Evolutionary conservation across 1,139 yeast genomes (phyloP), one percentile per base, ranked within the genome.

Genomic region (Tardiomyces blankii): DNA sequence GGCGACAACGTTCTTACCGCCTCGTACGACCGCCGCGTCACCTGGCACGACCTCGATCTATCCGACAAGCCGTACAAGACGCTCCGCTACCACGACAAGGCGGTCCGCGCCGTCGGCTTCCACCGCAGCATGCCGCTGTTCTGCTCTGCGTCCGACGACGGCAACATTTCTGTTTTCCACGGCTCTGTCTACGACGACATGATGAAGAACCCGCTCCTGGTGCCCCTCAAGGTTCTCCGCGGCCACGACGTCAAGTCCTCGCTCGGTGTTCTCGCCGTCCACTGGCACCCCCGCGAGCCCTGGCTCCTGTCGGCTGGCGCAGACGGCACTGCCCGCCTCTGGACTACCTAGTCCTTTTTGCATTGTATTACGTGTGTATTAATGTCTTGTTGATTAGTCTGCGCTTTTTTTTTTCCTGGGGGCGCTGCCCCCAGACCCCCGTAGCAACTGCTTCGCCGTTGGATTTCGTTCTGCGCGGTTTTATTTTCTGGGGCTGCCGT

Each of bases 231-330:
- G 77, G 88, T 89, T 63, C 73, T 93, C 61, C 78, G 83, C 44
- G 98, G 97, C n/a, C 98, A 91, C 67, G 81, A 82, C 63, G 75
- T 87, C 45, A 70, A 78, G 33, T 77, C 78, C 59, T 82, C 85
- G 60, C 70, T 91, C 51, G 98, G 98, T 59, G 95, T 91, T n/a
- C 73, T 91, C 61, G 85, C 82, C 62, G 76, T 84, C 47, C 77
- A 77, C 46, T 91, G 99, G 99, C 98, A 93, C 73, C 97, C 98
- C 53, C 81, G 82, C 60, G 97, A 93, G 67, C 96, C 98, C 1
- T 91, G 99, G 99, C 72, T 91, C 59, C 88, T 91, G 65, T 82
- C 94, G 63, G 88, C 95, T n/a, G 98, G 97, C 57, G 97, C 97
- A 19, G 98, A 93, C 66, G 89, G 95, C 50, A 82, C 91, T 45